Evolutionary conservation across 2,329 filamentous ascomycete species (phyloP), one percentile per base, ranked within the genome.

Genomic region (Atkinsonella texensis): DNA sequence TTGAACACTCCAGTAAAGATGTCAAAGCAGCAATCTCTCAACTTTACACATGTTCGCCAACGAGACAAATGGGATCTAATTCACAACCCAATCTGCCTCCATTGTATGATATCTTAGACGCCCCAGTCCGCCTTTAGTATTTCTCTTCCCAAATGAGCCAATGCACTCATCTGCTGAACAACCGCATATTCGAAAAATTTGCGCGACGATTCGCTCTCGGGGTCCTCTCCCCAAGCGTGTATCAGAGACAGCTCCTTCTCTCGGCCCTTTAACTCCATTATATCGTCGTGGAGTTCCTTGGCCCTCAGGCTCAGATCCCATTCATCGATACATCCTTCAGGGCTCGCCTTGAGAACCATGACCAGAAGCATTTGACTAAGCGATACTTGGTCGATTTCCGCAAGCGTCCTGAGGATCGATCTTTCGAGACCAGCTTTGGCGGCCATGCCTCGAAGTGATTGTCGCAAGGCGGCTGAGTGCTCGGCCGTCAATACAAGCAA

Each of bases 321-420:
- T 7, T 71, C 70, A 7, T 68, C 63, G 6, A 68, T 68, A 54
- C 74, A 70, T 4, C 67, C 72, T 31, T 62, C 56, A 0, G 70
- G 69, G 1, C 66, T 70, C 45, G 72, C 68, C 32, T 68, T 63
- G 18, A 73, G 55, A 12, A 75, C 67, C 57, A 82, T 68, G 39
- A 71, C 64, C 50, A 80, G 64, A 13, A 81, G 60, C 51, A 73
- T 73, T 57, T 81, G 76, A 54, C 74, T 75, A 48, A 80, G 63
- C 10, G 72, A 74, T 3, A 77, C 69, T 54, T 76, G 75, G 52
- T 81, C 77, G 10, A 75, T 70, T 15, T 69, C 66, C 4, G 62
- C 60, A 17, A 80, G 57, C 0, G 60, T 54, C 18, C 69, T 57
- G 0, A 64, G 57, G 13, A 58, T 55, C 48, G 58, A 52, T 44